phyloP scores from a whole-genome alignment of 768 basidiomycete species.

The Cystobasidium onofrii region DNA sequence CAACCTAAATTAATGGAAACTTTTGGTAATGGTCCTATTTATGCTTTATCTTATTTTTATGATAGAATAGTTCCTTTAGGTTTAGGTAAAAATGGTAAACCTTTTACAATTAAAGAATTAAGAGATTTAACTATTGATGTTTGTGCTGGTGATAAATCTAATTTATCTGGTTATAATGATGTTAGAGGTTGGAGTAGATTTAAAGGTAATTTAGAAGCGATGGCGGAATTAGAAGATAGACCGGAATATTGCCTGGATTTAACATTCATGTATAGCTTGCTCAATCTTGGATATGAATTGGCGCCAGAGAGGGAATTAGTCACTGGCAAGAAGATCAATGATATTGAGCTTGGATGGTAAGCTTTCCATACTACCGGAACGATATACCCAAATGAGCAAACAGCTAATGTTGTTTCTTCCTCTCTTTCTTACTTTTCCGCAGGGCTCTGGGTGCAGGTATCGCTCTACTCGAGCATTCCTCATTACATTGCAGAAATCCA shows the following conservation, averaged over 20 bases:
- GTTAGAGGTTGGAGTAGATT: slow-evolving; percentile 50
- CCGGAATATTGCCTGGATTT: slow-evolving; percentile 95
- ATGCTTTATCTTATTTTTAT: slow-evolving; percentile 82
- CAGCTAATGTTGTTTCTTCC: not conserved
- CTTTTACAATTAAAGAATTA: slow-evolving; percentile 40
- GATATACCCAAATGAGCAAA: no score
- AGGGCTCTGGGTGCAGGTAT: slow-evolving; percentile 49
- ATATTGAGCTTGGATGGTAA: slow-evolving; percentile 90
- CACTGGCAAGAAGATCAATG: slow-evolving; percentile 77
- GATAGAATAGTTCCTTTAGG: slow-evolving; percentile 75
- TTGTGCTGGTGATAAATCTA: slow-evolving; percentile 57
- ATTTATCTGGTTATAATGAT: slow-evolving; percentile 33
- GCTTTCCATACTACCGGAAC: no score
- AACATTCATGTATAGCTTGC: slow-evolving; percentile 84
- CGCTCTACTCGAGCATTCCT: slow-evolving; percentile 55
- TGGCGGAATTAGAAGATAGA: slow-evolving; percentile 65
- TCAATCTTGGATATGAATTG: slow-evolving; percentile 87
- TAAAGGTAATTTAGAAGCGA: slow-evolving; percentile 48
- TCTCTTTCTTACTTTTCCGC: not conserved
- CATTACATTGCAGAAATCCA: slow-evolving; percentile 28
- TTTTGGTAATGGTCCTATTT: slow-evolving; percentile 63
- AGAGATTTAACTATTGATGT: slow-evolving; percentile 57
- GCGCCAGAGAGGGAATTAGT: slow-evolving; percentile 54
- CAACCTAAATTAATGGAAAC: slow-evolving; percentile 84
- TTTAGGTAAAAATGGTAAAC: slow-evolving; percentile 37